Percentiles rank a stretch among this genome's conserved stretches.
Conservation (phyloP, 1,284 basidiomycete species). For the Abortiporus biennis region DNA sequence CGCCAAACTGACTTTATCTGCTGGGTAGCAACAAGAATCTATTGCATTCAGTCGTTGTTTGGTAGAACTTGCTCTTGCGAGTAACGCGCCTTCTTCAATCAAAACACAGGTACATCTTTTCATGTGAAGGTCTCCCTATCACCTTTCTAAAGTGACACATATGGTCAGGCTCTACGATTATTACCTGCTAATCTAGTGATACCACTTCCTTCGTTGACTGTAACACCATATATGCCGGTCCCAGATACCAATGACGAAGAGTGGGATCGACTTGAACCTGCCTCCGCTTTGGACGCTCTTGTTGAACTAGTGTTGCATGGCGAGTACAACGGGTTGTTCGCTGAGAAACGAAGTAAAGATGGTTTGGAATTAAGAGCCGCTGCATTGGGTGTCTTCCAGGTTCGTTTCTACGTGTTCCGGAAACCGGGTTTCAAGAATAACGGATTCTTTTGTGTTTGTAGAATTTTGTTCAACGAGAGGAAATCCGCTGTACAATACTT, state of each 20-base stretch:
- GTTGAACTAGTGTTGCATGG: conserved; percentile 72
- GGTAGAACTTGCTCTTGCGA: conserved; percentile 83
- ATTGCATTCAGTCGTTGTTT: conserved; percentile 78
- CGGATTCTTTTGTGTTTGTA: conserved; percentile 20
- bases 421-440: too few species aligned
- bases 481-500: conserved; percentile 58
- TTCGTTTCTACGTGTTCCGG: too few species aligned
- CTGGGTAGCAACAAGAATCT: conserved; percentile 45
- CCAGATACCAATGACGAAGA: conserved; percentile 83
- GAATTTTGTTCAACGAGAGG: conserved; percentile 72
- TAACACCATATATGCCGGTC: conserved; percentile 78
- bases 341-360: conserved; percentile 48
- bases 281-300: conserved; percentile 70
- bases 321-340: conserved; percentile 67
- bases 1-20: too few species aligned
- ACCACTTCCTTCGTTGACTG: conserved; percentile 52
- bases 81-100: conserved; percentile 82
- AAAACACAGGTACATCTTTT: conserved; percentile 73
- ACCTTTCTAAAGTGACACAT: too few species aligned
- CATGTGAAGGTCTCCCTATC: too few species aligned
- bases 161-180: conserved; percentile 51
- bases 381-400: conserved; percentile 69
- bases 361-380: conserved; percentile 60
- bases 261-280: conserved; percentile 75
- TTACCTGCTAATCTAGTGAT: conserved; percentile 58